These are phyloP conservation scores for Paraglomus occultum DNA, from an alignment of 192 early-diverging fungal genomes.

Conservation along the genomic window DNA sequence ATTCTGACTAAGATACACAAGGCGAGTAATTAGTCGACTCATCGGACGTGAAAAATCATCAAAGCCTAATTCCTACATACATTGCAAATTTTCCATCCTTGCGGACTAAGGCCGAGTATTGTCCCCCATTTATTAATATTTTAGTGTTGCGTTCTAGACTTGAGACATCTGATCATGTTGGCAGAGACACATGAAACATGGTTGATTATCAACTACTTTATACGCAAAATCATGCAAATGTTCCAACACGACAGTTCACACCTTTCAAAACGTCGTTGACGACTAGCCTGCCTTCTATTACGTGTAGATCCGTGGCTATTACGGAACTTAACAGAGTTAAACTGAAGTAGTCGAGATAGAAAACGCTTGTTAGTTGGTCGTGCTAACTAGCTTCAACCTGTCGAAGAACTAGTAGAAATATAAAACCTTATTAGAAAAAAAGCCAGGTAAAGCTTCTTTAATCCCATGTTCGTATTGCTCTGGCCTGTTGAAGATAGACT, in stretches of 20 bases:
- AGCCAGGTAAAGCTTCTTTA: no score
- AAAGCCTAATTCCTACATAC: slow-evolving; percentile 31
- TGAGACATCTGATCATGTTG: slow-evolving; percentile 14
- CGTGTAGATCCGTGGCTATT: background rate
- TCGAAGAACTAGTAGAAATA: no score
- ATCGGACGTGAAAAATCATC: background rate
- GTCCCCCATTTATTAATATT: slow-evolving; percentile 46
- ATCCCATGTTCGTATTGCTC: no score
- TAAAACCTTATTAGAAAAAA: no score
- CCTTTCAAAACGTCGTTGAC: slow-evolving; percentile 1
- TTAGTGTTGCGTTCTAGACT: slow-evolving; percentile 41
- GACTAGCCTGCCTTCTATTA: slow-evolving; percentile 6
- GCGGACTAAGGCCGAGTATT: slow-evolving; percentile 41
- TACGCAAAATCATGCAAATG: no score
- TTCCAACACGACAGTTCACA: background rate
- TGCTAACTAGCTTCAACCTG: no score
- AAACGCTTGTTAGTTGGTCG: no score
- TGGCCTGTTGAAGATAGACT: no score
- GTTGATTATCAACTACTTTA: background rate
- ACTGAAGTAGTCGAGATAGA: no score
- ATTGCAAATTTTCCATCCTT: slow-evolving; percentile 47
- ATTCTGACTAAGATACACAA: slow-evolving; percentile 36
- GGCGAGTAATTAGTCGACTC: background rate
- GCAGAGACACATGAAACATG: background rate
- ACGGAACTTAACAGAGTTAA: no score